Evolutionary conservation across 441 rosid genomes (phyloP).

Genomic region (Kokia cookei): DNA sequence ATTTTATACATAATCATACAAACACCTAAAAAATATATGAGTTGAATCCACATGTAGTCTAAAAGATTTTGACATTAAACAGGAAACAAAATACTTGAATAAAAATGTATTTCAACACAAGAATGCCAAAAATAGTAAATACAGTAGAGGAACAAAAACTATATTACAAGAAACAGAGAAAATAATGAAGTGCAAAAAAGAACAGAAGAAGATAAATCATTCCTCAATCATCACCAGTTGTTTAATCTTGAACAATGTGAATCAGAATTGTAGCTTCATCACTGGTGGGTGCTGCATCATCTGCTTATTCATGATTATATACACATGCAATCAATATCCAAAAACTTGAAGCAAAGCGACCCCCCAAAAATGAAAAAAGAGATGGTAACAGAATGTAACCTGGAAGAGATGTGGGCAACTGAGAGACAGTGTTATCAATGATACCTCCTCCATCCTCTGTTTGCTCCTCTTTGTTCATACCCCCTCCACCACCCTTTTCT

Average conservation of each 20-base stretch:
- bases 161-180: too few species aligned
- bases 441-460: slow-evolving; percentile 22
- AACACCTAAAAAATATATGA: too few species aligned
- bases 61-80: too few species aligned
- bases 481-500: slow-evolving; percentile 7
- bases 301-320: slow-evolving; percentile 17
- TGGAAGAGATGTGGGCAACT: slow-evolving; percentile 46
- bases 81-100: too few species aligned
- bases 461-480: slow-evolving; percentile 12
- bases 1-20: too few species aligned
- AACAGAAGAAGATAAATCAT: too few species aligned
- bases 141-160: too few species aligned
- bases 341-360: neutral
- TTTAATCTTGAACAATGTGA: slow-evolving; percentile 53
- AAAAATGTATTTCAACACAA: too few species aligned
- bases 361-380: neutral
- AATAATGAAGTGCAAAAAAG: too few species aligned
- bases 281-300: slow-evolving; percentile 53
- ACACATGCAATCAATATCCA: neutral
- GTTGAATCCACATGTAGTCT: too few species aligned
- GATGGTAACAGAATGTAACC: slow-evolving; percentile 13
- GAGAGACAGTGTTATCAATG: slow-evolving; percentile 48
- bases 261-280: slow-evolving; percentile 71
- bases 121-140: too few species aligned
- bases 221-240: neutral